Base-by-base conservation (phyloP, 306 rosid species). In the Trichosanthes truncata region DNA sequence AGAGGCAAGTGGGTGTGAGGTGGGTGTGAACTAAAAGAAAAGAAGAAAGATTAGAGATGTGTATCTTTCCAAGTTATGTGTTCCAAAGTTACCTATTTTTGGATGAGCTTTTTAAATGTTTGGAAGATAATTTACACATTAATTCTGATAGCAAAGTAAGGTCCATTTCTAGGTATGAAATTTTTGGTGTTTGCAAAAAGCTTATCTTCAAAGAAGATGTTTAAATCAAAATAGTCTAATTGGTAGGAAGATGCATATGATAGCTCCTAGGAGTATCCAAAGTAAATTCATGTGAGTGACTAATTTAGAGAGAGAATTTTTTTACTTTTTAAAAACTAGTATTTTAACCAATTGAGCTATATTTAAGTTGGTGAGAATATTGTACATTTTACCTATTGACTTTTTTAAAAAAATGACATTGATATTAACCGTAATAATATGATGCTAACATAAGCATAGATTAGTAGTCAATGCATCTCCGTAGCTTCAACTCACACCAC, bases 1-100 rank as follows among this genome's bases (percentile, higher is more conserved):
- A 49, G 2, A 13, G 20, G 57, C 60, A 74, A 74, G 78, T 49
- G 78, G 76, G 56, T 71, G 76, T 71, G 73, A 53, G 78, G 62
- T 52, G 40, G 31, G 76, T 72, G 62, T 74, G 78, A 74, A 51
- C 78, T 6, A 17, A 72, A 49, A 29, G 61, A 74, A 74, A 31
- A 49, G 29, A 31, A 51, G 9, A 18, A 46, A 45, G 17, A 18
- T 31, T 48, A 9, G 78, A 49, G 4, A 74, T 31, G 78, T 51
- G 41, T 31, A 51, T 9, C 38, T 74, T 48, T 74, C 61, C 43
- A 74, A 74, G 45, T 49, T 29, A 60, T 49, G 59, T 46, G 52
- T 45, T 71, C 76, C 76, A 43, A 25, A 72, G 7, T 72, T 46
- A 5, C 6, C 59, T 26, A 31, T 20, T 49, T 49, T 49, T 74